Base-by-base conservation (phyloP, 148 eudicot genomes). In the Heliamphora exappendiculata region DNA sequence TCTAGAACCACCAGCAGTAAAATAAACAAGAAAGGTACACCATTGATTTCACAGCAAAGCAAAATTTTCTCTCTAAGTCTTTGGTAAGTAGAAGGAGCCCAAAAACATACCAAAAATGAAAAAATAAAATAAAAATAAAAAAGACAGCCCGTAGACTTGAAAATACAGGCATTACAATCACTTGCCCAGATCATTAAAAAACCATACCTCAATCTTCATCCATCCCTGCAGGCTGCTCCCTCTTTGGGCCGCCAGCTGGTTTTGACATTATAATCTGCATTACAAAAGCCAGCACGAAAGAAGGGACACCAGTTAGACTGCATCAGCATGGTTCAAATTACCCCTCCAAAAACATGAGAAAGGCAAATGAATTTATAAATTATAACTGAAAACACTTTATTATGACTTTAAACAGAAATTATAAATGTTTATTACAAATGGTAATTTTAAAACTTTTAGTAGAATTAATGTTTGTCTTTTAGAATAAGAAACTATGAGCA, bases 221-320 rank as follows among this genome's bases (percentile, higher is more conserved):
- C 93, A 87, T 91, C 69, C 82, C 97, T 36, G 88, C 98, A 41
- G 89, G 86, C 45, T 75, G 79, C 28, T 84, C 87, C 79, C 86
- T 84, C 85, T 82, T 85, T 4, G 98, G 97, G 13, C 98, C 98
- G 65, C 98, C 97, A n/a, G 98, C 98, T 73, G 89, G 97, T 81
- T 94, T 94, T 58, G 98, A 85, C 98, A 94, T 90, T 60, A 94
- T 94, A 79, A 94, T 92, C 98, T 94, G 88, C 81, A 83, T 17
- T 39, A 66, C 39, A 72, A 19, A 60, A 69, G 20, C 68, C 70
- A 45, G n/a, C 26, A 7, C 26, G 34, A 26, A 51, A 67, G 65
- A 63, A 51, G 8, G 34, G 34, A 54, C 31, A 66, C 29, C 26
- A 6, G 2, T 17, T 63, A 2, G 16, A 39, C 20, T n/a, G 9